phyloP scores from a whole-genome alignment of 495 filamentous ascomycete genomes.

The Stereocaulon alpinum region DNA sequence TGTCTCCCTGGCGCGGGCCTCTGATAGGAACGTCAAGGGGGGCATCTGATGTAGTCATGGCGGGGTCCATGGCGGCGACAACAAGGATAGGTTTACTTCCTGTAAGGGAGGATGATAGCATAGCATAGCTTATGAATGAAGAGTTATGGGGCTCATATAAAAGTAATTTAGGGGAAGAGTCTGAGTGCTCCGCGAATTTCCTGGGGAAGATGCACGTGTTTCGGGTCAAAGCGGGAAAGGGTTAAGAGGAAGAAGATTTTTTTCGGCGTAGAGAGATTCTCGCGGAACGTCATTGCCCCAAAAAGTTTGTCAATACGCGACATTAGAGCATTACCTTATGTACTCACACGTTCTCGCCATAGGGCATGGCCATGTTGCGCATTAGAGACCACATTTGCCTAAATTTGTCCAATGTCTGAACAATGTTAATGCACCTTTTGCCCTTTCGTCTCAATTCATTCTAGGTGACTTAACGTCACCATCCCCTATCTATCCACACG shows the following conservation, averaged over 20 bases:
- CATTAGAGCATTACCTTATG: constrained; percentile 2
- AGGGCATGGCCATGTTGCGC: not conserved
- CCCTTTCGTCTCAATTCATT: not conserved
- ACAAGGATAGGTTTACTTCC: not conserved
- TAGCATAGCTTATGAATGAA: not conserved
- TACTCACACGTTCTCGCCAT: not conserved
- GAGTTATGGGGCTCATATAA: not conserved
- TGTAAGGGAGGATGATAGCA: not conserved
- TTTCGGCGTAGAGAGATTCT: not conserved
- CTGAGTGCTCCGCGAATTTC: constrained; percentile 3
- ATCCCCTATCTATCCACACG: not conserved
- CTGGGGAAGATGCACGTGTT: constrained; percentile 8
- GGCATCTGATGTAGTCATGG: not conserved
- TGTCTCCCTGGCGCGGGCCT: not conserved
- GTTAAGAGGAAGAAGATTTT: no score
- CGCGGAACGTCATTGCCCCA: constrained; percentile 6
- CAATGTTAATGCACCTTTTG: not conserved
- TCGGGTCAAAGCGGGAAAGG: constrained; percentile 11
- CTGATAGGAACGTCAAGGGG: not conserved
- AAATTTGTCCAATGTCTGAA: not conserved
- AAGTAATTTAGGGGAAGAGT: not conserved
- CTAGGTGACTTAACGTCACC: not conserved
- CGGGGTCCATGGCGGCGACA: not conserved
- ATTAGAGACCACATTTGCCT: not conserved
- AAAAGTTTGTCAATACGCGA: constrained; percentile 10